phyloP scores from a whole-genome alignment of 345 rosid genomes.

The Heritiera fomes region DNA sequence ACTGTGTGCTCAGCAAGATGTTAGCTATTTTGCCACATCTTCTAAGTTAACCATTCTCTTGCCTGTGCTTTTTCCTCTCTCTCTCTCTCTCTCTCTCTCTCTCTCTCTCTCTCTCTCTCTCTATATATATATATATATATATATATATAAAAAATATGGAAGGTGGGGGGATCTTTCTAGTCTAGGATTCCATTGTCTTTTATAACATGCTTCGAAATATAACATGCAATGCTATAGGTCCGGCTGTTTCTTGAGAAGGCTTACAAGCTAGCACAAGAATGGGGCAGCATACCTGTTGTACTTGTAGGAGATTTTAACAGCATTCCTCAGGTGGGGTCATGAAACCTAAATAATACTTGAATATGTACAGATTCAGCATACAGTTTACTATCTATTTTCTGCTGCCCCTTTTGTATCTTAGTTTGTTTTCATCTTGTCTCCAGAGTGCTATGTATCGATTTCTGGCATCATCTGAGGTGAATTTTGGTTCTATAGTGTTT shows the following conservation, averaged over 20 bases:
- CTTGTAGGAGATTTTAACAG: constrained; percentile 83
- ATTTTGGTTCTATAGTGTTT: constrained; percentile 31
- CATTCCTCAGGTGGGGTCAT: constrained; percentile 64
- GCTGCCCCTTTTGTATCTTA: constrained; percentile 19
- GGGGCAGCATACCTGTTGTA: constrained; percentile 81
- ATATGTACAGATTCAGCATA: constrained; percentile 2
- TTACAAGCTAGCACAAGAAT: constrained; percentile 67
- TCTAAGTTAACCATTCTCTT: background rate
- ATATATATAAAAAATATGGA: background rate
- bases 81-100: no score
- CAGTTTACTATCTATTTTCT: constrained; percentile 3
- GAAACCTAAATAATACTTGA: background rate
- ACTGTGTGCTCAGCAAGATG: constrained; percentile 20
- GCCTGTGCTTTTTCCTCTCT: background rate
- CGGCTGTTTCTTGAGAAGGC: constrained; percentile 77
- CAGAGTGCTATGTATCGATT: constrained; percentile 92
- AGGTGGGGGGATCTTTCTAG: background rate
- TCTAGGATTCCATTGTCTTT: background rate
- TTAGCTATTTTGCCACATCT: background rate
- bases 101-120: no score
- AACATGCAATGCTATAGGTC: constrained; percentile 45
- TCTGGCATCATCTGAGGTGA: constrained; percentile 78
- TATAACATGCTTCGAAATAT: constrained; percentile 9
- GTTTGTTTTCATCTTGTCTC: constrained; percentile 29
- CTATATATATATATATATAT: no score